phyloP scores from a whole-genome alignment of 2,329 filamentous ascomycete genomes.

The Penicillium sp. region DNA sequence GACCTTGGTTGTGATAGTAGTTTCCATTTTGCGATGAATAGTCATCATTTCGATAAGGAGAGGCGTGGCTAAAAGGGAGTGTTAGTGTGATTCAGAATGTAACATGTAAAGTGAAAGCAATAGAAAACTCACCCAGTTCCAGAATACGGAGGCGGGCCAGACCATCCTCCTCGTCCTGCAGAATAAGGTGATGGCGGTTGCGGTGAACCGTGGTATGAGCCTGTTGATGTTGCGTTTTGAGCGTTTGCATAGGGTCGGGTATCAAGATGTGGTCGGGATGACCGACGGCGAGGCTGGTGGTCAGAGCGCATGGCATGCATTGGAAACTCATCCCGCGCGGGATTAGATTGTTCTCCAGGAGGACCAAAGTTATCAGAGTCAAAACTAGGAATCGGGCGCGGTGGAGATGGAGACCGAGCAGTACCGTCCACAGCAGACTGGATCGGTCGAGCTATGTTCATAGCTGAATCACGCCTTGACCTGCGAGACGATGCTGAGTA shows the following conservation, averaged over 20 bases:
- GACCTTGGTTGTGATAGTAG: conserved; percentile 52
- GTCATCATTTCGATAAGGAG: conserved; percentile 59
- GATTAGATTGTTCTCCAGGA: conserved; percentile 33
- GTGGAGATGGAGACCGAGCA: conserved; percentile 36
- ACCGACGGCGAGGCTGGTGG: conserved; percentile 34
- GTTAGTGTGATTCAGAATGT: conserved; percentile 13
- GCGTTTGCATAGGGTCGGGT: conserved; percentile 56
- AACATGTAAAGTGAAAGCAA: not conserved
- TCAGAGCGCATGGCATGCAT: conserved; percentile 38
- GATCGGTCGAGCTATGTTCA: conserved; percentile 32
- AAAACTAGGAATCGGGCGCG: conserved; percentile 34
- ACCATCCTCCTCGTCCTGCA: conserved; percentile 55
- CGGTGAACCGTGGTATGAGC: conserved; percentile 61
- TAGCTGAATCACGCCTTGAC: conserved; percentile 24
- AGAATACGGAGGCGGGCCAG: conserved; percentile 44
- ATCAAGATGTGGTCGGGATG: conserved; percentile 44
- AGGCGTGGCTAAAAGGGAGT: conserved; percentile 60
- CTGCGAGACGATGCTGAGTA: conserved; percentile 28
- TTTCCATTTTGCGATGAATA: conserved; percentile 54
- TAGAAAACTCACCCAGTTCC: conserved; percentile 50
- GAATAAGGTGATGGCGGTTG: conserved; percentile 61
- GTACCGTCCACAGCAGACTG: conserved; percentile 31
- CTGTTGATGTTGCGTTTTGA: conserved; percentile 55
- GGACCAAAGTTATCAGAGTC: conserved; percentile 33
- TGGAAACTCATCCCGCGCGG: conserved; percentile 35